phyloP scores from a whole-genome alignment of 2,329 filamentous ascomycete species.

The Beauveria brongniartii region DNA sequence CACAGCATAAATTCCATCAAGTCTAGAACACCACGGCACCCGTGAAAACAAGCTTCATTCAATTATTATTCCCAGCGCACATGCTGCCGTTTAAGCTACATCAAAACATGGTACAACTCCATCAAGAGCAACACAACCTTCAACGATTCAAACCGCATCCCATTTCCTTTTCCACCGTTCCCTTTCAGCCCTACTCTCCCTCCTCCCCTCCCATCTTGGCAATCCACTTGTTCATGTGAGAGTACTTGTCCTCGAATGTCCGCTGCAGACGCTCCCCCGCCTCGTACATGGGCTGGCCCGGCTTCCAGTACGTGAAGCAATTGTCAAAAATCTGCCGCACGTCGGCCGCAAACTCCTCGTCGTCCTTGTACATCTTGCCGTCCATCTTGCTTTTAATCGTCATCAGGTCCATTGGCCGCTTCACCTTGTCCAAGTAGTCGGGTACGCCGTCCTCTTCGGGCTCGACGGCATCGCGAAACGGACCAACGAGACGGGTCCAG shows the following conservation, averaged over 20 bases:
- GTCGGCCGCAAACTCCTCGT: constrained; percentile 48
- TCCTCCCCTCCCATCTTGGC: constrained; percentile 38
- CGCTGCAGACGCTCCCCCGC: constrained; percentile 51
- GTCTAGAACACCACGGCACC: too few relatives aligned
- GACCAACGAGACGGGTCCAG: constrained; percentile 58
- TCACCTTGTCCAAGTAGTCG: constrained; percentile 54
- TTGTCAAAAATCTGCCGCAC: constrained; percentile 56
- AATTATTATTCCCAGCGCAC: neutral
- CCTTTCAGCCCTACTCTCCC: constrained; percentile 13
- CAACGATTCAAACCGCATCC: neutral
- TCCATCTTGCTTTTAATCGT: constrained; percentile 56
- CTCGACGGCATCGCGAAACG: constrained; percentile 53
- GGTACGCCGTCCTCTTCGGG: constrained; percentile 49
- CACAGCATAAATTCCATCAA: too few relatives aligned
- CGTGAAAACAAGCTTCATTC: neutral
- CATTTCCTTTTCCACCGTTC: neutral
- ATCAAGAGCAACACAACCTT: neutral
- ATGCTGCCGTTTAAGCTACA: neutral
- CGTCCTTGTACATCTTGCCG: constrained; percentile 38
- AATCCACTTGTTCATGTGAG: constrained; percentile 52
- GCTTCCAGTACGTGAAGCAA: constrained; percentile 56
- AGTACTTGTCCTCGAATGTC: constrained; percentile 51
- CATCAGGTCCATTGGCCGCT: constrained; percentile 52
- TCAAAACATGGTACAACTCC: neutral
- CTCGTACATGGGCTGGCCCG: constrained; percentile 44